phyloP scores from a whole-genome alignment of 176 grass and related monocot species.

The Juncus effusus region DNA sequence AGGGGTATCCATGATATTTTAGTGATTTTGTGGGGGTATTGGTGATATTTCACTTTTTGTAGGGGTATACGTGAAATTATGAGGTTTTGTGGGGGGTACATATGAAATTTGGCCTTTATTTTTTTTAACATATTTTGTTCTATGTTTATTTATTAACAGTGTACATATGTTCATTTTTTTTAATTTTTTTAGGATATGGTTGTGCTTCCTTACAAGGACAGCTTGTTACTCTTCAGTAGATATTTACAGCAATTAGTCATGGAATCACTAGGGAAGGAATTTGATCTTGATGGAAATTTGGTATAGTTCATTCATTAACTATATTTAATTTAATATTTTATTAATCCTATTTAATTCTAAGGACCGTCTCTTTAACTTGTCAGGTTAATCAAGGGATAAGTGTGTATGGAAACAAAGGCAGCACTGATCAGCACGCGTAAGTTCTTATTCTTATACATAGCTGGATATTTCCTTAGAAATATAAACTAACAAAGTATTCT shows the following conservation, averaged over 20 bases:
- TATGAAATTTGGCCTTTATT: too few relatives aligned
- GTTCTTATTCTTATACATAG: constrained; percentile 12
- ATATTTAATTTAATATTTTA: background rate
- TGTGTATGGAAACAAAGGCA: constrained; percentile 99
- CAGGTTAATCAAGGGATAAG: constrained; percentile 99
- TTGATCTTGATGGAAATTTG: constrained; percentile 92
- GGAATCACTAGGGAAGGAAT: constrained; percentile 99
- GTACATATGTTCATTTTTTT: too few relatives aligned
- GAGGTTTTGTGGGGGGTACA: too few relatives aligned
- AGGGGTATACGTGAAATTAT: too few relatives aligned
- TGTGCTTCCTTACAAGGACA: constrained; percentile 99
- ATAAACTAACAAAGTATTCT: constrained; percentile 5
- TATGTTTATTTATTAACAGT: constrained; percentile 1
- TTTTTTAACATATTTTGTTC: constrained; percentile 6
- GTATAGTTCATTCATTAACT: constrained; percentile 43
- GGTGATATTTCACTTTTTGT: too few relatives aligned
- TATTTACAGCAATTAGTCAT: constrained; percentile 99
- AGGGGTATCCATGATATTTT: too few relatives aligned
- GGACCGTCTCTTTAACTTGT: background rate
- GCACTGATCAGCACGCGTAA: constrained; percentile 98
- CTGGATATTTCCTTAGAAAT: constrained; percentile 8
- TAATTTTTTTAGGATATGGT: constrained; percentile 85
- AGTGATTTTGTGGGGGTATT: too few relatives aligned
- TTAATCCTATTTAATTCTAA: too few relatives aligned
- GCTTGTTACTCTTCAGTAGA: constrained; percentile 92